Evolutionary conservation across 257 asterid genomes (phyloP), one percentile per base, ranked within the genome.

Genomic region (Solanum etuberosum): DNA sequence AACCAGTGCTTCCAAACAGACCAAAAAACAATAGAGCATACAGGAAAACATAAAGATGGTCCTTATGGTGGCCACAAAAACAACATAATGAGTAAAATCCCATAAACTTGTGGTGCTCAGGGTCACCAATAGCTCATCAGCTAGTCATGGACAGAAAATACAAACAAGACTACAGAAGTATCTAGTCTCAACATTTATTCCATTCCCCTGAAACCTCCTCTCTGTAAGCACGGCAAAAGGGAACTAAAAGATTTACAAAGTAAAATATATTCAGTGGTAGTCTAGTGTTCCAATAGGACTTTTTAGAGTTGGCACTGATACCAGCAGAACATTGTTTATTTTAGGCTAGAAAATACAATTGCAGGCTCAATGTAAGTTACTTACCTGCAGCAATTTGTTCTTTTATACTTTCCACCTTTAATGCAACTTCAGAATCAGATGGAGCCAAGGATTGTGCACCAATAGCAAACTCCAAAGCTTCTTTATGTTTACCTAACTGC

Each of bases 401-500:
- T 91, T 88, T 96, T 86, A 95, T 93, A 70, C 54, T 91, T 54
- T 93, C 98, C 88, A 95, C 96, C 91, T 90, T 94, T 88, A 92
- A 92, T 91, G 86, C 88, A 61, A 93, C 92, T 86, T 92, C 98
- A 89, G 88, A 87, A 91, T 95, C 95, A 74, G 92, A 91, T 42
- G 98, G 93, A 90, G 92, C 95, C 89, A 91, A 77, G 59, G 95
- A 88, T 78, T 92, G 98, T 76, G 97, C 96, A 72, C 97, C 96
- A 87, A 89, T 80, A 88, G 98, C 98, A 88, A 93, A 97, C 87
- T 97, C 96, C 90, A 93, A 84, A 12, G 99, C 99, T 87, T 95
- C 98, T 93, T 92, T 92, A 87, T 94, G 95, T 86, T 93, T 93
- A 59, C 93, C 94, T 90, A 94, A 90, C 99, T 97, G 92, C 93